These are phyloP conservation scores for Pyrenophora graminea DNA, from an alignment of 2,329 filamentous ascomycete genomes.

Conservation along the genomic window DNA sequence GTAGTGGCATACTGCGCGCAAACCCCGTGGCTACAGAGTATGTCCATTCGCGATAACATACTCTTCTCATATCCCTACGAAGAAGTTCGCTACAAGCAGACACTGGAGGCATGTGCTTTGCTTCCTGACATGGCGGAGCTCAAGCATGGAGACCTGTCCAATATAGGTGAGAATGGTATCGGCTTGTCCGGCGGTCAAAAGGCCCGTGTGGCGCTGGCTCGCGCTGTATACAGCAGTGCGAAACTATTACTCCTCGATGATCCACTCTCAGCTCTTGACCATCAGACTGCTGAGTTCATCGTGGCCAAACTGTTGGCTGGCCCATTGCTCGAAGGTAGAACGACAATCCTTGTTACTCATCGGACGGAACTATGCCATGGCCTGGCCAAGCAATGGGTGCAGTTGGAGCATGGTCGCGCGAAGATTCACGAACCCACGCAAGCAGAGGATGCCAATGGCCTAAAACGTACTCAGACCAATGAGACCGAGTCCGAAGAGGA, in stretches of 20 bases:
- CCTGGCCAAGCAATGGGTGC: slow-evolving; percentile 74
- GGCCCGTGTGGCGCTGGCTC: slow-evolving; percentile 63
- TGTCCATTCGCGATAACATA: slow-evolving; percentile 72
- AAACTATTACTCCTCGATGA: slow-evolving; percentile 63
- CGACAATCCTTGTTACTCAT: slow-evolving; percentile 66
- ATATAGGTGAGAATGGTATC: slow-evolving; percentile 65
- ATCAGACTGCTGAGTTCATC: slow-evolving; percentile 67
- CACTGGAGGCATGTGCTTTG: slow-evolving; percentile 68
- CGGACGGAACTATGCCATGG: slow-evolving; percentile 70
- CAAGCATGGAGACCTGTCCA: slow-evolving; percentile 66
- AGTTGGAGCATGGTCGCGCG: slow-evolving; percentile 66
- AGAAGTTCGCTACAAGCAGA: slow-evolving; percentile 67
- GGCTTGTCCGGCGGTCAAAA: slow-evolving; percentile 66
- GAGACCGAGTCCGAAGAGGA: slow-evolving; percentile 44
- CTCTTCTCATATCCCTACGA: slow-evolving; percentile 70
- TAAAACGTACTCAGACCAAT: slow-evolving; percentile 47
- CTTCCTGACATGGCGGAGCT: slow-evolving; percentile 65
- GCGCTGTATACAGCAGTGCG: slow-evolving; percentile 62
- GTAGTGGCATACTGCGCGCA: slow-evolving; percentile 68
- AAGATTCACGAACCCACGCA: slow-evolving; percentile 48
- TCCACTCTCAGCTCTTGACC: slow-evolving; percentile 63
- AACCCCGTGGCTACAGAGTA: slow-evolving; percentile 70
- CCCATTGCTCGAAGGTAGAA: slow-evolving; percentile 58
- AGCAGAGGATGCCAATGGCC: slow-evolving; percentile 51
- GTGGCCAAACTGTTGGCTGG: slow-evolving; percentile 62